Conservation (phyloP, 441 rosid genomes). For the Gossypium aridum region DNA sequence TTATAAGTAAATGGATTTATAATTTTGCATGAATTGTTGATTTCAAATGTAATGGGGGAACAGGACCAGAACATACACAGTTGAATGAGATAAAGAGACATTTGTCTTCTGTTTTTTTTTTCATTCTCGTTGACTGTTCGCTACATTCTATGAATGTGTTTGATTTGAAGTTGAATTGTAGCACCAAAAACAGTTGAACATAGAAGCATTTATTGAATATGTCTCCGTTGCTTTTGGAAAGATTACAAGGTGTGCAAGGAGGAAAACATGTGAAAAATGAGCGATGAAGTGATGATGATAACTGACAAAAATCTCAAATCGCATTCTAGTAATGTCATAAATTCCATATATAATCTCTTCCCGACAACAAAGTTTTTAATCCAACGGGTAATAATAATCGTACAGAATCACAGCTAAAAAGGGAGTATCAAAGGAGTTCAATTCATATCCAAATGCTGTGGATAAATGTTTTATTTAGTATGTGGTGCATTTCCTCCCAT, state of each 20-base stretch:
- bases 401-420: not conserved
- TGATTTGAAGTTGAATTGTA: not conserved
- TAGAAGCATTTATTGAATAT: not conserved
- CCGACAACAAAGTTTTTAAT: not conserved
- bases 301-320: not conserved
- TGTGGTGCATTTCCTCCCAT: not conserved
- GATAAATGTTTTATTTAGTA: slow-evolving; percentile 16
- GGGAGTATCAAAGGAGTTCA: not conserved
- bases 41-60: too few relatives aligned
- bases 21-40: not conserved
- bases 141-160: not conserved
- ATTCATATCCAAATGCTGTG: not conserved
- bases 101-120: not conserved
- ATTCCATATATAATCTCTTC: not conserved
- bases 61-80: too few relatives aligned
- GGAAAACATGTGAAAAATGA: not conserved
- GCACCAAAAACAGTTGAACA: not conserved
- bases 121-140: not conserved
- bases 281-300: not conserved
- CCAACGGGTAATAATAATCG: not conserved
- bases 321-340: not conserved
- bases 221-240: not conserved
- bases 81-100: not conserved
- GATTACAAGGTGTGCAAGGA: not conserved
- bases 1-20: not conserved